Evolutionary conservation across 495 filamentous ascomycete genomes (phyloP).

Genomic region (Lasiosphaeria miniovina): DNA sequence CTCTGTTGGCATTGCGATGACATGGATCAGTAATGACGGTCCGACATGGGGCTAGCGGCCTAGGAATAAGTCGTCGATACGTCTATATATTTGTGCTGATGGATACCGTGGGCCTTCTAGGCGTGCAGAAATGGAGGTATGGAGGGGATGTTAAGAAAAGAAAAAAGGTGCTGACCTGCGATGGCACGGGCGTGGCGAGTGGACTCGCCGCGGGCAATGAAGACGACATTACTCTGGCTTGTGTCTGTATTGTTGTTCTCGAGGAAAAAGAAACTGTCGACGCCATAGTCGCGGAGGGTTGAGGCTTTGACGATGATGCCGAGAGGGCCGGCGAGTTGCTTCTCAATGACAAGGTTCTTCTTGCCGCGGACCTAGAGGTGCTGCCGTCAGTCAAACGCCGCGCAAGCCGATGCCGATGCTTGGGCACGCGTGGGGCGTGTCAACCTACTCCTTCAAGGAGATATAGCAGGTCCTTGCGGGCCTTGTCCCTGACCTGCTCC

Average conservation of each 20-base stretch:
- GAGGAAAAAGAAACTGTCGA: conserved; percentile 92
- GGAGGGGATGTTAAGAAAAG: background rate
- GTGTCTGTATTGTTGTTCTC: conserved; percentile 91
- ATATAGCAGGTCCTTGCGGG: conserved; percentile 78
- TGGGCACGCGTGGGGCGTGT: conserved; percentile 22
- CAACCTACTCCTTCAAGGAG: conserved; percentile 89
- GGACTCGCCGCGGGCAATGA: conserved; percentile 85
- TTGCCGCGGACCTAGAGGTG: conserved; percentile 82
- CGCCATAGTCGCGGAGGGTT: conserved; percentile 77
- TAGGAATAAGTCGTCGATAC: too few relatives aligned
- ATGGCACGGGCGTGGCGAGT: conserved; percentile 75
- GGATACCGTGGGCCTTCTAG: too few relatives aligned
- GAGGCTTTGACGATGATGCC: conserved; percentile 94
- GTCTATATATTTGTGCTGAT: too few relatives aligned
- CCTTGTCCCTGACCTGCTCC: conserved; percentile 76
- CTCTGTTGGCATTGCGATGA: too few relatives aligned
- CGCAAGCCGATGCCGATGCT: background rate
- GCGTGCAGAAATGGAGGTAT: too few relatives aligned
- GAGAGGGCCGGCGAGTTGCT: conserved; percentile 82
- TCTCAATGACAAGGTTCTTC: conserved; percentile 96
- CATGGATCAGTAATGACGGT: too few relatives aligned
- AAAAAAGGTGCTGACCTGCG: conserved; percentile 65
- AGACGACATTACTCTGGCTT: conserved; percentile 92
- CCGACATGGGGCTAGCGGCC: too few relatives aligned
- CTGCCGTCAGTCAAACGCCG: conserved; percentile 29